These are phyloP conservation scores for Cairneyella variabilis DNA, from an alignment of 495 filamentous ascomycete genomes.

Conservation along the genomic window DNA sequence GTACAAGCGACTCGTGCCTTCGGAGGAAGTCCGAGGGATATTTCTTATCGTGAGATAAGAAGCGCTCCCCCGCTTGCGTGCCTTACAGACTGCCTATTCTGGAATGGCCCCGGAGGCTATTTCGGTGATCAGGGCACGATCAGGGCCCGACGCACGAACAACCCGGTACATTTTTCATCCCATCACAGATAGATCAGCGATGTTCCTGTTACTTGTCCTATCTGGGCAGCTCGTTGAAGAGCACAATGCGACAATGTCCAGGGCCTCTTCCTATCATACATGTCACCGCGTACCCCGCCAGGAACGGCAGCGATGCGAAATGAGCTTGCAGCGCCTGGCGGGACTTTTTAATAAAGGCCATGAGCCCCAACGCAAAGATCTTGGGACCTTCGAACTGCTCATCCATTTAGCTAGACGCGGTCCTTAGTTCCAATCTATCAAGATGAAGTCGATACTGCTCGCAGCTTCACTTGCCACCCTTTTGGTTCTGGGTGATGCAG, in stretches of 20 bases:
- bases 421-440: neutral
- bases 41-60: too few relatives aligned
- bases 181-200: neutral
- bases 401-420: neutral
- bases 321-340: neutral
- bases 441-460: neutral
- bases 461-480: slow-evolving; percentile 16
- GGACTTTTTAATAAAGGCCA: neutral
- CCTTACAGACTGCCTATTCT: neutral
- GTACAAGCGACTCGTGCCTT: too few relatives aligned
- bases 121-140: neutral
- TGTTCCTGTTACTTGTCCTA: neutral
- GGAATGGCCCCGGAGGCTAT: neutral
- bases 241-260: too few relatives aligned
- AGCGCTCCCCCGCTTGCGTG: too few relatives aligned
- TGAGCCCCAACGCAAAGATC: neutral
- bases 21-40: too few relatives aligned
- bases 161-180: neutral
- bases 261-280: neutral
- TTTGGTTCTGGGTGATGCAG: slow-evolving; percentile 28
- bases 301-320: neutral
- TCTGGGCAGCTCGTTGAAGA: neutral
- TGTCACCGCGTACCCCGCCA: neutral
- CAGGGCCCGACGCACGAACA: neutral
- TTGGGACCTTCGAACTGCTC: neutral